Percentiles rank a stretch among this genome's conserved stretches.
phyloP scores from a whole-genome alignment of 75 land plant genomes.

The Pseudotsuga menziesii region DNA sequence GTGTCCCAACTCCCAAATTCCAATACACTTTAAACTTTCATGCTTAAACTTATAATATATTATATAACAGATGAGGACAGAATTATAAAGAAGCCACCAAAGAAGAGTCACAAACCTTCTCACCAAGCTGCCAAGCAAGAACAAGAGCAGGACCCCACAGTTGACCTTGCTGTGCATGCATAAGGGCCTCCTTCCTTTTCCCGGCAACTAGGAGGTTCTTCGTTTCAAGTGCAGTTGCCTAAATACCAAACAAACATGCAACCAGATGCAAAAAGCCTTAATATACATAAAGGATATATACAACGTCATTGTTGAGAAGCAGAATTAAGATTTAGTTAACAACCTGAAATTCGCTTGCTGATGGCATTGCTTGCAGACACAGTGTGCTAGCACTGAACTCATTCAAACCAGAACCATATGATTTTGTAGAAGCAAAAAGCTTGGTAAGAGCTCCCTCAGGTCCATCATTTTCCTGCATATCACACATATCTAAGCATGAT shows the following conservation, averaged over 20 bases:
- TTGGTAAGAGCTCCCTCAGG: slow-evolving; percentile 89
- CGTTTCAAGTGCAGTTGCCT: slow-evolving; percentile 84
- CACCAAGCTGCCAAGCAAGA: slow-evolving; percentile 91
- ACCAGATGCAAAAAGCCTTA: not conserved
- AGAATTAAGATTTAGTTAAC: not conserved
- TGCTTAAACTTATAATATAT: not conserved
- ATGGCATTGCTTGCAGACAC: slow-evolving; percentile 61
- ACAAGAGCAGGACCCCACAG: slow-evolving; percentile 96
- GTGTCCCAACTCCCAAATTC: not conserved
- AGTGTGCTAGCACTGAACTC: slow-evolving; percentile 31
- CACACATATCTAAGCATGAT: not conserved
- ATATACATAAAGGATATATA: not conserved
- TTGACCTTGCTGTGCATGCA: slow-evolving; percentile 83
- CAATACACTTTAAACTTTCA: not conserved
- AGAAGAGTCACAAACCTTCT: slow-evolving; percentile 45
- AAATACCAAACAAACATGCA: not conserved
- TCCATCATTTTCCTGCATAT: slow-evolving; percentile 65
- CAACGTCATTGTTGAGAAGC: not conserved
- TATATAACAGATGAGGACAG: not conserved
- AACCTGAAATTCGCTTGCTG: slow-evolving; percentile 80
- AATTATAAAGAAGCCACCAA: not conserved
- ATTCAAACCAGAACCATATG: slow-evolving; percentile 25
- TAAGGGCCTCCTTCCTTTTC: slow-evolving; percentile 76
- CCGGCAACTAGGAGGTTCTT: slow-evolving; percentile 84
- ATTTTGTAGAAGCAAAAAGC: slow-evolving; percentile 66